phyloP scores from a whole-genome alignment of 345 rosid species.

The Citrus maxima region DNA sequence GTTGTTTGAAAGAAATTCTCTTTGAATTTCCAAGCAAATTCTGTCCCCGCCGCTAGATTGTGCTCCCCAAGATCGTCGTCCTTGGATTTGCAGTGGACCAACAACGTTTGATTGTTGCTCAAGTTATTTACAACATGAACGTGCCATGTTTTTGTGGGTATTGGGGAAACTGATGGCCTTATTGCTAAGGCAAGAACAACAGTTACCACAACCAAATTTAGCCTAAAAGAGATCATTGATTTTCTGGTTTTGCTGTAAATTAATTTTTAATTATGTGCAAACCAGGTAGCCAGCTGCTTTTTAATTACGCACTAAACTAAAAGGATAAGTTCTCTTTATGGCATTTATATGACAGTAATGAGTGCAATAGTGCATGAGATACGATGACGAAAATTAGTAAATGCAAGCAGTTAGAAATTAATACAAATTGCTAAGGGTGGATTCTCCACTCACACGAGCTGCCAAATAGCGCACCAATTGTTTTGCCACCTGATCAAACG shows the following conservation, averaged over 20 bases:
- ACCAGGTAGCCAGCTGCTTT: too few species aligned
- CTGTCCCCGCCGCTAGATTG: not conserved
- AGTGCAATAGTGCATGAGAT: not conserved
- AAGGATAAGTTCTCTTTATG: not conserved
- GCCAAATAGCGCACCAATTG: too few species aligned
- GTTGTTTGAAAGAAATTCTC: not conserved
- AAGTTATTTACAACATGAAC: not conserved
- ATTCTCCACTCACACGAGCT: too few species aligned
- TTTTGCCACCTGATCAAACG: too few species aligned
- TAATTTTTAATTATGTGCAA: too few species aligned
- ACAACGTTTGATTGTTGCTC: not conserved
- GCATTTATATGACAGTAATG: not conserved
- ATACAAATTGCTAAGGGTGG: too few species aligned
- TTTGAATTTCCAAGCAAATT: not conserved
- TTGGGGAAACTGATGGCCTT: not conserved
- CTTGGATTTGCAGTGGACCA: not conserved
- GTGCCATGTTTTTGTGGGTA: not conserved
- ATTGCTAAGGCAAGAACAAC: not conserved
- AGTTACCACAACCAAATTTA: not conserved
- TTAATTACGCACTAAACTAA: not conserved
- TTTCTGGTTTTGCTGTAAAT: not conserved
- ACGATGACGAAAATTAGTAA: not conserved
- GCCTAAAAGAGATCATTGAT: not conserved
- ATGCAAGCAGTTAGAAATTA: not conserved
- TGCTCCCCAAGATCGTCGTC: slow-evolving; percentile 6